A percentile compares a stretch with the other conserved stretches of the same genome.
Conservation (phyloP, 2,329 filamentous ascomycete species). For the Colletotrichum australisinense region DNA sequence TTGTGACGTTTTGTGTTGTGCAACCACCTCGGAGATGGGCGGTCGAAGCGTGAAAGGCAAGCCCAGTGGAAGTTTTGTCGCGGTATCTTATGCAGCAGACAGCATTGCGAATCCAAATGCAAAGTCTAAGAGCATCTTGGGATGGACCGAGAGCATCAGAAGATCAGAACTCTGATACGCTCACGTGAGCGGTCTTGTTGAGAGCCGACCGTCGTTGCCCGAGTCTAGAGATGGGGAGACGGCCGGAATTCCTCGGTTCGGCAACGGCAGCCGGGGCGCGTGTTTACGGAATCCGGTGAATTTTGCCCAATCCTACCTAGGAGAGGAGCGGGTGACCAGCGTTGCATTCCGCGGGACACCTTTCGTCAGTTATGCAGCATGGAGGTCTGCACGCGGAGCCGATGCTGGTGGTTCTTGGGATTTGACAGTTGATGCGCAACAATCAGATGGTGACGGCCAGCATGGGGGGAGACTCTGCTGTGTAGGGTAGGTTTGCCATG, state of each 20-base stretch:
- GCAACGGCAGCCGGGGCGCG: not conserved
- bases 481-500: not conserved
- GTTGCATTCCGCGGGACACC: constrained; percentile 21
- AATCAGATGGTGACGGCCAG: constrained; percentile 11
- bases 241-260: constrained; percentile 31
- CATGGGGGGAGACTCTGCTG: not conserved
- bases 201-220: not conserved
- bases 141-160: not conserved
- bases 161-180: not conserved
- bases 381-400: not conserved
- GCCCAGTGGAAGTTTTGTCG: not conserved
- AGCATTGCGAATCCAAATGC: not conserved
- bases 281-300: constrained; percentile 12
- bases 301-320: constrained; percentile 9
- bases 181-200: constrained; percentile 15
- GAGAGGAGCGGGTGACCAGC: not conserved
- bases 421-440: constrained; percentile 11
- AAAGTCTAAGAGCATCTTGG: not conserved
- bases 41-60: not conserved
- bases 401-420: not conserved
- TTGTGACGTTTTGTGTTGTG: not conserved
- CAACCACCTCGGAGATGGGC: not conserved
- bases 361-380: constrained; percentile 6
- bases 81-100: not conserved
- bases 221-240: constrained; percentile 2